Base-by-base conservation (phyloP, 768 basidiomycete species). In the Lactarius quietus region DNA sequence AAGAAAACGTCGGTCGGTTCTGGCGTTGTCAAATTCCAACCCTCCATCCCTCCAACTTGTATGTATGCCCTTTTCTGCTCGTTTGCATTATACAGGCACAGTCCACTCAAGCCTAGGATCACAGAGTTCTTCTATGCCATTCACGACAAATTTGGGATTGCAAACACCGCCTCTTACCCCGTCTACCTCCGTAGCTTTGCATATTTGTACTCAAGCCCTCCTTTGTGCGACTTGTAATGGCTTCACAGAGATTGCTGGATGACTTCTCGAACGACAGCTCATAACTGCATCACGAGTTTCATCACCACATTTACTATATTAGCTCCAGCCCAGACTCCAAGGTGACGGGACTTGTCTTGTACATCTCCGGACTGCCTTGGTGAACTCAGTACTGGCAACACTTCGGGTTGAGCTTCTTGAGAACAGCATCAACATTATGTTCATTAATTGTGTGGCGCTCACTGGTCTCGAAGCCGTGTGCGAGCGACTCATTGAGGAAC, bases 281-380 rank as follows among this genome's bases (percentile, higher is more conserved):
- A 85, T 93, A 71, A 74, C 77, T 23, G 73, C 33, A 33, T 33
- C 33, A n/a, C 33, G 33, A 33, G 33, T 33, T n/a, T n/a, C n/a
- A 73, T 93, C 69, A 71, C 76, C 28, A 78, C 82, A 6, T 88
- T 89, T 72, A 72, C n/a, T n/a, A n/a, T n/a, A 72, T 85, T 28
- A 73, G 76, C 33, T 76, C 72, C 26, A 63, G 43, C 1, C 54
- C 51, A n/a, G 74, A 53, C 72, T 72, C 23, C 71, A 70, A 29
- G 65, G 66, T 4, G 59, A 53, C 66, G 28, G 72, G 76, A 33
- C 79, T 84, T 10, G 81, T 84, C 51, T 80, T 96, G 64, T 98
- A 95, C 75, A 87, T 98, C 59, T 95, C 95, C 10, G 96, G 96
- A 95, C 92, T 2, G 93, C 92, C 0, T 78, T 96, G 4, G 84